Base-by-base conservation (phyloP, 352 stramenopile genomes). In the Thalassiosira gravida region DNA sequence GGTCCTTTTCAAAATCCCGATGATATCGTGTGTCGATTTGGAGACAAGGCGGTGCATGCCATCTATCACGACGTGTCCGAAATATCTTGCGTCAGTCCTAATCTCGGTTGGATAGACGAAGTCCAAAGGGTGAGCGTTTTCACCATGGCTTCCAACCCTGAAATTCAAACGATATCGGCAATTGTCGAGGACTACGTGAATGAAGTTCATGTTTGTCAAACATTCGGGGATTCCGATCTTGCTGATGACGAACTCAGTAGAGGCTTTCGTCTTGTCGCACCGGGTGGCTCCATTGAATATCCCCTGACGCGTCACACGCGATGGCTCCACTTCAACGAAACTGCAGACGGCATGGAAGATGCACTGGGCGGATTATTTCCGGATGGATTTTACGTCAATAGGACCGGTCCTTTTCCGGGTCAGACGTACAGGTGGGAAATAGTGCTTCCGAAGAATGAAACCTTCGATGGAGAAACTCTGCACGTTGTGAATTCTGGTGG, bases 11-110 rank as follows among this genome's bases (percentile, higher is more conserved):
- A 86, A 24, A 85, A 86, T 25, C 67, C 72, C 16, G 65, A 91
- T 16, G 65, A 86, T 2, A 57, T 96, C 7, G 30, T 80, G 1
- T 98, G 95, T 79, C 91, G 93, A 11, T 98, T 98, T 86, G 95
- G 95, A 46, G 90, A 96, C 9, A 81, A 85, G 5, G 77, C 93
- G 8, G 92, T 95, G 0, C 68, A 92, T 78, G 93, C 91, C 16
- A 83, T 59, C 0, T 91, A 94, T 61, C 30, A 96, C 2, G 96
- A 95, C 0, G 18, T 80, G 0, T 83, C 77, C 3, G 87, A 92
- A 32, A 87, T 95, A 11, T 80, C 80, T 11, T 97, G 95, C 67
- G 39, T 73, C 0, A 88, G 88, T 2, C 94, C 95, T 16, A 80
- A 81, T 20, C 82, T 96, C 24, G 80, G 87, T 27, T 84, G 87